Evolutionary conservation across 2,329 filamentous ascomycete genomes (phyloP).

Genomic region (Fusarium anguioides): DNA sequence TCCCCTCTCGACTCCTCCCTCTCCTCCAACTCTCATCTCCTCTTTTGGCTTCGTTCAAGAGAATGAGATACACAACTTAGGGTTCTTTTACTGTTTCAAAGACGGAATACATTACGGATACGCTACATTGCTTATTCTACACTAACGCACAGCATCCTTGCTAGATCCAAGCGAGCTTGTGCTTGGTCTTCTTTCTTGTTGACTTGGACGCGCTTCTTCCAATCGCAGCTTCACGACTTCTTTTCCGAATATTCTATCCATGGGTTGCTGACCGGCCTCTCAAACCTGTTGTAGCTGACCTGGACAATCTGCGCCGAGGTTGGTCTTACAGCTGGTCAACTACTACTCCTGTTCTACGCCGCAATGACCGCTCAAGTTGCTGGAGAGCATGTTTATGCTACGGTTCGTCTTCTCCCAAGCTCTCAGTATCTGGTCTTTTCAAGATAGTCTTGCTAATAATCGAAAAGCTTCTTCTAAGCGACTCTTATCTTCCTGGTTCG

Average conservation of each 20-base stretch:
- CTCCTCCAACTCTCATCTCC: not conserved
- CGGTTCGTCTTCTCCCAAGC: conserved; percentile 56
- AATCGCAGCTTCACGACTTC: conserved; percentile 20
- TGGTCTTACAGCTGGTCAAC: conserved; percentile 37
- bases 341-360: conserved; percentile 19
- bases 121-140: not conserved
- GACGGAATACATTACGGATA: not conserved
- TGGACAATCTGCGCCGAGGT: conserved; percentile 34
- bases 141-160: conserved; percentile 25
- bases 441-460: conserved; percentile 8
- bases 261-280: conserved; percentile 42
- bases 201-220: conserved; percentile 30
- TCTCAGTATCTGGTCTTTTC: conserved; percentile 3
- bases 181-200: conserved; percentile 24
- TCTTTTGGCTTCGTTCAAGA: not conserved
- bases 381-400: conserved; percentile 65
- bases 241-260: conserved; percentile 22
- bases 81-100: conserved; percentile 5
- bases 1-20: not conserved
- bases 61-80: not conserved
- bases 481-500: conserved; percentile 91
- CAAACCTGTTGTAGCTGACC: conserved; percentile 38
- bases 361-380: conserved; percentile 51
- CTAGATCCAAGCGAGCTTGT: conserved; percentile 16
- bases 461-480: conserved; percentile 85